Evolutionary conservation across 202 grass and related monocot genomes (phyloP), one percentile per base, ranked within the genome.

Genomic region (Dendrocalamus latiflorus): DNA sequence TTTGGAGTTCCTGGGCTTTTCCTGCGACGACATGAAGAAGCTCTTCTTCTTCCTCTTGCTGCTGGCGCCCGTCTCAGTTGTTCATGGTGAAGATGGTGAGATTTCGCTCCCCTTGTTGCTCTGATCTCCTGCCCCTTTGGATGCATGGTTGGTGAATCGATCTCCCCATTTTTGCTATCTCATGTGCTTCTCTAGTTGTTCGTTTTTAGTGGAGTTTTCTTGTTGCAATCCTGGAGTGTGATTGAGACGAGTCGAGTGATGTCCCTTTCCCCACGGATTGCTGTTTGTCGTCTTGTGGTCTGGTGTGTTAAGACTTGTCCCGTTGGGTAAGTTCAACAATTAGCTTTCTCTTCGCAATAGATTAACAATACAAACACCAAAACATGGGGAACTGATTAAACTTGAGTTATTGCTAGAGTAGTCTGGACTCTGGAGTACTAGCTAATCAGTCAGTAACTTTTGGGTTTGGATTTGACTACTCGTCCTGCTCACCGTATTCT

Each of bases 81-180:
- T 79, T 68, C 85, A 43, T 56, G 91, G 87, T 6, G 93, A 95
- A 12, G 87, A 98, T 48, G 93, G 96, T 98, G 83, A 86, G 96
- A 21, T 79, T 59, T 42, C 33, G 14, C 18, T 6, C 42, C 11
- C 57, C 34, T 57, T 30, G 28, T 69, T 42, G 68, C 30, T 22
- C 16, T 8, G 14, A 34, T n/a, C 50, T 74, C 18, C 11, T 16
- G 8, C 18, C 6, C 7, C 34, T 89, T 39, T 39, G 68, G 11
- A 42, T 68, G 66, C 53, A 30, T 72, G 33, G 44, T 70, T 15
- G 26, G 8, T 43, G 79, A 20, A 47, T 77, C 36, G 45, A 70
- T 24, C 34, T 64, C 33, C 8, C 53, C 13, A 38, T 43, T 66
- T 42, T 50, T 14, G 5, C 30, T 3, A 44, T 61, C 25, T 39